Conservation (phyloP, 805 yeast species). For the Saccharomyces cerevisiae region DNA sequence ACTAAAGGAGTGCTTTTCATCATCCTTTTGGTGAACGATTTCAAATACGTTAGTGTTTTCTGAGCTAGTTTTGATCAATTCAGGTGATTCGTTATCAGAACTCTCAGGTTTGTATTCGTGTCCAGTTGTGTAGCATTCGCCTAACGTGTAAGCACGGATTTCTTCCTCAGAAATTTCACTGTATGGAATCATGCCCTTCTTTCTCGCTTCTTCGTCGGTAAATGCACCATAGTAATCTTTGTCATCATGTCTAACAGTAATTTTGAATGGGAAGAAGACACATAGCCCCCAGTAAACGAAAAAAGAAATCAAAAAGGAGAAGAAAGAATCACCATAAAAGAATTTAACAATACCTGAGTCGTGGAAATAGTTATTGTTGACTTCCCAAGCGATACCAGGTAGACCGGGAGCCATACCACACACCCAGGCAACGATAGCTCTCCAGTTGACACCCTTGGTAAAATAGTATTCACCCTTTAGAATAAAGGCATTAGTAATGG, state of each 20-base stretch:
- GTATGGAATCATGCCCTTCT: slow-evolving; percentile 29
- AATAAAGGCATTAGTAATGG: slow-evolving; percentile 27
- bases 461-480: slow-evolving; percentile 31
- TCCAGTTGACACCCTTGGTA: slow-evolving; percentile 33
- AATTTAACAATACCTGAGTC: slow-evolving; percentile 35
- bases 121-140: not conserved
- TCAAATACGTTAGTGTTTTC: not conserved
- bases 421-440: slow-evolving; percentile 30
- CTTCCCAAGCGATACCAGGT: slow-evolving; percentile 39
- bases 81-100: not conserved
- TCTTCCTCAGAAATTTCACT: slow-evolving; percentile 25
- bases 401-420: slow-evolving; percentile 40
- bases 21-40: not conserved
- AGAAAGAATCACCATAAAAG: slow-evolving; percentile 39
- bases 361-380: slow-evolving; percentile 21
- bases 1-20: not conserved
- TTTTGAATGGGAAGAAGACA: slow-evolving; percentile 31
- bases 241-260: slow-evolving; percentile 32
- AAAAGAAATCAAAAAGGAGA: slow-evolving; percentile 36
- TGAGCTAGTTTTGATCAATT: not conserved
- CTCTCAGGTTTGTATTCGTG: not conserved
- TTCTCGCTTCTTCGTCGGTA: slow-evolving; percentile 30
- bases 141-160: slow-evolving; percentile 6
- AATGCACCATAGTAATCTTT: slow-evolving; percentile 35
- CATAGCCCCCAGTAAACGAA: slow-evolving; percentile 31